Evolutionary conservation across 2,329 filamentous ascomycete genomes (phyloP), one percentile per base, ranked within the genome.

Genomic region (Sarocladiaceae sp.): DNA sequence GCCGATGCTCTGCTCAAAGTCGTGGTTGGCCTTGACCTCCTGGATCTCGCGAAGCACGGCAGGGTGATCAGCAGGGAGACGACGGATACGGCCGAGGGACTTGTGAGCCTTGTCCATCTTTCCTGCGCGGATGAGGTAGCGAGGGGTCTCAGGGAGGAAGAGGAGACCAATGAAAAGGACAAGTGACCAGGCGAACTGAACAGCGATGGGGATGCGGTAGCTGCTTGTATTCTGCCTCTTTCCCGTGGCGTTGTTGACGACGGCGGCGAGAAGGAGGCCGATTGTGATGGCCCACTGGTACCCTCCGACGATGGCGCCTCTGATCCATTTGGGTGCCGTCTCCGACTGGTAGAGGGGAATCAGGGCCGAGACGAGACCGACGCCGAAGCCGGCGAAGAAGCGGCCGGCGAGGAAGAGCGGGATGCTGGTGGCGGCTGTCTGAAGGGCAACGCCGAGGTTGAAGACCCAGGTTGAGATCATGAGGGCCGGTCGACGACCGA

Each of bases 231-330:
- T 71, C 15, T 70, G 58, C 15, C 72, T 71, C 9, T 65, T 47
- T 20, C 74, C 56, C 2, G 82, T 85, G 3, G 76, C 62, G 44
- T 85, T 83, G 59, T 85, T 75, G 31, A 86, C 74, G 39, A 83
- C 69, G 32, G 80, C 73, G 4, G 83, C 82, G 2, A 85, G 67
- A 10, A 86, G 72, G 4, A 86, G 67, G 47, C 82, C 83, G 44
- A 85, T 78, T 18, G 82, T 86, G 50, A 86, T 86, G 44, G 79
- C 78, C 45, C 79, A 72, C 55, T 86, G 83, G 56, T 87, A 87
- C 6, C 75, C 71, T 20, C 81, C 80, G 4, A 87, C 82, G 50
- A 87, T 82, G 19, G 77, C 74, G 52, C 83, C 83, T 49, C 83
- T 78, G 53, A 86, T 84, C 80, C 82, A 85, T 55, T 83, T 83